Percentiles rank a stretch among this genome's conserved stretches.
Conservation (phyloP, 192 early-diverging fungal species). For the Coemansia sp. region DNA sequence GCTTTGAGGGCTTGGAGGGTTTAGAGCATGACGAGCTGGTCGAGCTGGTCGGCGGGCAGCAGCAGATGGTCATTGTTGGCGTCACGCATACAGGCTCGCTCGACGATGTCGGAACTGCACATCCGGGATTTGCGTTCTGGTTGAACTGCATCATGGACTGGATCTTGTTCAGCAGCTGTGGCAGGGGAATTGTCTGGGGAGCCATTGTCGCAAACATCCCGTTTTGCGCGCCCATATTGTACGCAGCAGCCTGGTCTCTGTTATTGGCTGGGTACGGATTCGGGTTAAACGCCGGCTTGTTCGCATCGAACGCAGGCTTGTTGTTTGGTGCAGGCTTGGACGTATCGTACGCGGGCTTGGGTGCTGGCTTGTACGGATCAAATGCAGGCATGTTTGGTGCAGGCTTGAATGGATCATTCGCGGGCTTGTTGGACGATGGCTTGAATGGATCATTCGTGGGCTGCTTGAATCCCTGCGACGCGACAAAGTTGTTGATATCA, state of each 20-base stretch:
- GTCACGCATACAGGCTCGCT: conserved; percentile 9
- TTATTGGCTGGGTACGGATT: not conserved
- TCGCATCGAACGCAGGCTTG: not conserved
- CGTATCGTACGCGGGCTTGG: not conserved
- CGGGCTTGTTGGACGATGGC: not conserved
- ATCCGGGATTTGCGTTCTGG: conserved; percentile 2
- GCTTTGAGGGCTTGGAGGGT: not conserved
- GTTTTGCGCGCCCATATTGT: conserved; percentile 1
- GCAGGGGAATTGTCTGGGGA: conserved; percentile 32
- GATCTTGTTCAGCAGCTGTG: conserved; percentile 39
- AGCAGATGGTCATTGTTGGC: conserved; percentile 5
- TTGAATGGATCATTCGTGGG: not conserved
- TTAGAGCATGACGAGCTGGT: not conserved
- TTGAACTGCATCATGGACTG: conserved; percentile 22
- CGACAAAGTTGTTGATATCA: conserved; percentile 33
- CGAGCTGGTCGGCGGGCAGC: conserved; percentile 1
- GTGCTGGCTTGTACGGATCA: not conserved
- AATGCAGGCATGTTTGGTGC: not conserved
- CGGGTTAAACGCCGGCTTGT: not conserved
- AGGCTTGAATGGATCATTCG: too few relatives aligned
- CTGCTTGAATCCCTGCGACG: conserved; percentile 31
- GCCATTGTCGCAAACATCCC: conserved; percentile 26
- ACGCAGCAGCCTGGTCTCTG: conserved; percentile 5
- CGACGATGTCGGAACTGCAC: not conserved
- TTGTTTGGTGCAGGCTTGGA: not conserved